phyloP scores from a whole-genome alignment of 176 grass and related monocot genomes.

The Carex parvula region DNA sequence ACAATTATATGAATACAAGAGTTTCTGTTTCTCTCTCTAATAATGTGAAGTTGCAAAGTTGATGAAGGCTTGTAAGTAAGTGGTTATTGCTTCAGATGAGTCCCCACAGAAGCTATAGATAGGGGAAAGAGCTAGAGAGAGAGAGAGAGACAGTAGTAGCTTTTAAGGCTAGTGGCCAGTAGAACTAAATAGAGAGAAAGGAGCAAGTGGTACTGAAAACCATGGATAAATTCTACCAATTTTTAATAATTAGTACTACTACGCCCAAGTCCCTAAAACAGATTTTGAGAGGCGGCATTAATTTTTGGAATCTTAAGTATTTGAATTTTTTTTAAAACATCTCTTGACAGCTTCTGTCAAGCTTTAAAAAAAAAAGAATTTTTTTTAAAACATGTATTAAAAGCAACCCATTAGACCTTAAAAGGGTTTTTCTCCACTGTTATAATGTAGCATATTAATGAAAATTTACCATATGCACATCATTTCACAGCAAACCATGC shows the following conservation, averaged over 20 bases:
- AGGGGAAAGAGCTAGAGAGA: neutral
- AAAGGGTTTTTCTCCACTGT: neutral
- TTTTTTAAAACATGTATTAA: too few species aligned
- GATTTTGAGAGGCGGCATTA: neutral
- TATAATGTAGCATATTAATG: neutral
- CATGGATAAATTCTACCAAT: neutral
- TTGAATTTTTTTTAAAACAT: too few species aligned
- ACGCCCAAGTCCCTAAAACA: neutral
- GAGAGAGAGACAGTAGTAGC: neutral
- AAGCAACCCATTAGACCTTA: neutral
- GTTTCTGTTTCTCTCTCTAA: slow-evolving; percentile 20
- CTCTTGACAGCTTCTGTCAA: too few species aligned
- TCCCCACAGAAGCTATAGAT: neutral
- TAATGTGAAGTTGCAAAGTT: slow-evolving; percentile 4
- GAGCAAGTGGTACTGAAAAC: neutral
- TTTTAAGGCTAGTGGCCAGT: slow-evolving; percentile 13
- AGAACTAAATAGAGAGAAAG: slow-evolving; percentile 18
- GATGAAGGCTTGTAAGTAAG: slow-evolving; percentile 8
- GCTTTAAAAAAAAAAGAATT: too few species aligned
- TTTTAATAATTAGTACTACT: neutral
- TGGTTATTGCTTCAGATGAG: neutral
- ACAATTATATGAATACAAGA: neutral
- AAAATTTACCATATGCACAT: neutral
- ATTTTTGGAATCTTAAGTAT: neutral
- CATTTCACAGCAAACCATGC: neutral